Conservation (phyloP, 345 rosid genomes). For the Hibiscus mutabilis region DNA sequence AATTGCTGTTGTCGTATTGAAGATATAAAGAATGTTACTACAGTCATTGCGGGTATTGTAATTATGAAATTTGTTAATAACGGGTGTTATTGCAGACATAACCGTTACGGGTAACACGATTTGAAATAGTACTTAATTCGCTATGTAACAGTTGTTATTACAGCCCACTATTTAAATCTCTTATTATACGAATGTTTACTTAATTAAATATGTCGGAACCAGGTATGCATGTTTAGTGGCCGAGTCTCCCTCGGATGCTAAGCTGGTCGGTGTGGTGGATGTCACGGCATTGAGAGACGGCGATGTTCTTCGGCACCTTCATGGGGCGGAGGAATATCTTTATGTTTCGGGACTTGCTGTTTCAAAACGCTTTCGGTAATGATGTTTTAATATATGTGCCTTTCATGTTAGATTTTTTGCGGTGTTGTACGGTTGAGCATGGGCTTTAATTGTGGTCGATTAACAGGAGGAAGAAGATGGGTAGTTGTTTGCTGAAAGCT, state of each 20-base stretch:
- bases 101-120: too few species aligned
- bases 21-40: too few species aligned
- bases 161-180: too few species aligned
- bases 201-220: not conserved
- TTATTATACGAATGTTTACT: not conserved
- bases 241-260: constrained; percentile 33
- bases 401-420: not conserved
- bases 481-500: constrained; percentile 56
- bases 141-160: too few species aligned
- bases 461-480: constrained; percentile 65
- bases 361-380: constrained; percentile 46
- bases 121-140: too few species aligned
- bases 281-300: constrained; percentile 54
- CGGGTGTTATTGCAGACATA: too few species aligned
- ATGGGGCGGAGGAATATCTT: constrained; percentile 59
- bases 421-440: not conserved
- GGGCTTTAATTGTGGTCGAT: not conserved
- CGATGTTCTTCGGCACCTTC: constrained; percentile 45
- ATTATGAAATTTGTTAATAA: too few species aligned
- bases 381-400: not conserved
- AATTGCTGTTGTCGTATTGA: too few species aligned
- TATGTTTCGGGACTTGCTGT: constrained; percentile 88
- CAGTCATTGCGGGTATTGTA: too few species aligned
- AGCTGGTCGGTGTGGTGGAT: constrained; percentile 74
- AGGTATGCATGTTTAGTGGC: constrained; percentile 89